These are phyloP conservation scores for Lactarius deliciosus DNA, from an alignment of 768 basidiomycete species.

Conservation along the genomic window DNA sequence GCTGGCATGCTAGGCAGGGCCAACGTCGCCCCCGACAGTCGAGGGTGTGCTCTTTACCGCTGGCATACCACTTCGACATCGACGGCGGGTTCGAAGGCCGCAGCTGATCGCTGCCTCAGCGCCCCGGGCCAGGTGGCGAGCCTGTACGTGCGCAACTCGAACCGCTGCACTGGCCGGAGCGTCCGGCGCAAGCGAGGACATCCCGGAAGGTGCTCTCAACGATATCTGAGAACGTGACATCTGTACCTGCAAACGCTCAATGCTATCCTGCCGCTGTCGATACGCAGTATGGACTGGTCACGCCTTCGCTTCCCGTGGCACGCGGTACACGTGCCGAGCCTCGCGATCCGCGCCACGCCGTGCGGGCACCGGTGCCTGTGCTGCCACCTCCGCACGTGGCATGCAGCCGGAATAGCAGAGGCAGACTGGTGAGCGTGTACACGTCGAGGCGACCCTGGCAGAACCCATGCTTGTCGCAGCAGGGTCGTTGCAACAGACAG, in stretches of 20 bases:
- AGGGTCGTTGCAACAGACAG: too few species aligned
- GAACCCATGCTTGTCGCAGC: too few species aligned
- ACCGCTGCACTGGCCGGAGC: slow-evolving; percentile 31
- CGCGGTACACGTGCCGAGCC: slow-evolving; percentile 39
- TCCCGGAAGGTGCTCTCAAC: neutral
- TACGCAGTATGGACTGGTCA: too few species aligned
- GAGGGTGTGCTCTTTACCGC: slow-evolving; percentile 80
- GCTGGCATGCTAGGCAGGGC: slow-evolving; percentile 72
- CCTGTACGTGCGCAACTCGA: slow-evolving; percentile 80
- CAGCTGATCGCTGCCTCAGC: slow-evolving; percentile 92
- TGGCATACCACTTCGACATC: slow-evolving; percentile 71
- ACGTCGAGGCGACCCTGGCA: too few species aligned
- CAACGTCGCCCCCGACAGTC: slow-evolving; percentile 82
- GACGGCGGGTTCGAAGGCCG: slow-evolving; percentile 78
- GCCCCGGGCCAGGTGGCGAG: slow-evolving; percentile 92
- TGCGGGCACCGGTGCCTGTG: neutral
- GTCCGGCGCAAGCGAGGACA: neutral
- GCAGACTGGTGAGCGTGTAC: too few species aligned
- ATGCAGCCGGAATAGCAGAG: slow-evolving; percentile 49
- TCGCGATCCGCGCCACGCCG: slow-evolving; percentile 63
- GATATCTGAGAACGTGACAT: too few species aligned
- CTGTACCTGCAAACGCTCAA: too few species aligned
- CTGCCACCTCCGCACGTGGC: slow-evolving; percentile 49
- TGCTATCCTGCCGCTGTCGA: too few species aligned
- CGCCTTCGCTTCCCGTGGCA: too few species aligned